Base-by-base conservation (phyloP, 768 basidiomycete species). In the Russula vinacea region DNA sequence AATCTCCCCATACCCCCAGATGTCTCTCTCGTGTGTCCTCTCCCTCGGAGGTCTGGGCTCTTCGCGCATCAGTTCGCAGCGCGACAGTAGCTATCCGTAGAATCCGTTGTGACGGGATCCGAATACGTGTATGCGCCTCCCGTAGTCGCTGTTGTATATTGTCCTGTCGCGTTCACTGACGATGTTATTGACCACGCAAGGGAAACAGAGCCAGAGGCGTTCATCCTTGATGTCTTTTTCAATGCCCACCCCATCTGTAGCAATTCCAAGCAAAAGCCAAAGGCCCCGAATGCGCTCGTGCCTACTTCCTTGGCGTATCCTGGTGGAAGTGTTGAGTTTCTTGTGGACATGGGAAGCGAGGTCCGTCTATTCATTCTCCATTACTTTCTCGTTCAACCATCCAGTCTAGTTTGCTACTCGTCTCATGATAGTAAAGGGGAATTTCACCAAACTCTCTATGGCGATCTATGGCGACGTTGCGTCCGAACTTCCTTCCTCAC, bases 351-450 rank as follows among this genome's bases (percentile, higher is more conserved):
- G 87, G 85, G 86, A 42, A 54, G 72, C 10, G 87, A 91, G 74
- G 91, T 85, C 69, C 60, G 82, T 76, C 10, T 22, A 14, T 16
- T 4, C 24, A 10, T n/a, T 16, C 14, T 45, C 55, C 53, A 10
- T 32, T 22, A 7, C 60, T 60, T 51, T 61, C 37, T 42, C 52
- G 52, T 58, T 62, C 54, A 50, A 26, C 22, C 24, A 57, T 49
- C 35, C 29, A 39, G 35, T 60, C 19, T 71, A 90, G 87, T 85
- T 82, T 72, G 83, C 86, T 4, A 90, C 90, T 24, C 86, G 90
- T 50, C 78, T 92, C 35, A 85, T 93, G 81, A 88, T 92, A 62
- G 79, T 93, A 66, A 87, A 86, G 70, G 91, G 90, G n/a, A 77
- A 82, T 40, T 92, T 90, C 72, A 76, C 83, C 55, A 77, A 76